Conservation (phyloP, 2,329 filamentous ascomycete genomes). For the Penicillium sumatraense region DNA sequence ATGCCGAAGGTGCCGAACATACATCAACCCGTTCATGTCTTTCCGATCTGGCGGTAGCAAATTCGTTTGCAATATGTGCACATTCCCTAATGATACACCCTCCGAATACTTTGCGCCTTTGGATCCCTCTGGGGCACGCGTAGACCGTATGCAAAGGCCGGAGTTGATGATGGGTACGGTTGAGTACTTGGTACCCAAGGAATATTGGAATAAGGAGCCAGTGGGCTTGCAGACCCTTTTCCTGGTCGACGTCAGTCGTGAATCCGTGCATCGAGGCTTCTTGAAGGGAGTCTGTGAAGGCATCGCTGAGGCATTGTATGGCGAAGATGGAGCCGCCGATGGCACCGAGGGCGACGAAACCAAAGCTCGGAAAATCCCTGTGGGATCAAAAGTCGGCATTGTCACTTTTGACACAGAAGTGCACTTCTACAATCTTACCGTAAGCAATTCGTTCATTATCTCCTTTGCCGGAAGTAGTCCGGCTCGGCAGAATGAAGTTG, state of each 20-base stretch:
- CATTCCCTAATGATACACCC: constrained; percentile 92
- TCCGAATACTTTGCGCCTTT: constrained; percentile 92
- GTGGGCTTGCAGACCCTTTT: constrained; percentile 88
- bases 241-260: constrained; percentile 89
- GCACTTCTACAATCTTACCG: constrained; percentile 95
- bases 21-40: constrained; percentile 99
- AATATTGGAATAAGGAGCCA: constrained; percentile 97
- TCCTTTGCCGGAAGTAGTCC: constrained; percentile 23
- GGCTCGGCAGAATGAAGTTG: not conserved
- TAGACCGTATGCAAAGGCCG: constrained; percentile 85
- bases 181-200: constrained; percentile 95
- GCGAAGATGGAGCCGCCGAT: constrained; percentile 61
- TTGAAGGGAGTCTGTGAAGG: constrained; percentile 89
- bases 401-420: constrained; percentile 96
- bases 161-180: constrained; percentile 91
- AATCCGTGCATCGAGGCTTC: constrained; percentile 88
- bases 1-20: constrained; percentile 89
- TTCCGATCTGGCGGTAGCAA: constrained; percentile 94
- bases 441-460: constrained; percentile 57
- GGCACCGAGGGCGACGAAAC: constrained; percentile 56
- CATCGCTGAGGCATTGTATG: constrained; percentile 83
- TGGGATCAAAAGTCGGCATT: constrained; percentile 87
- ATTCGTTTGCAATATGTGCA: constrained; percentile 97
- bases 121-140: constrained; percentile 80
- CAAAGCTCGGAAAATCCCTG: constrained; percentile 65